Percentiles rank a stretch among this genome's conserved stretches.
Evolutionary conservation across 73 alveolate species (phyloP).

Genomic region (Paramecium primaurelia): DNA sequence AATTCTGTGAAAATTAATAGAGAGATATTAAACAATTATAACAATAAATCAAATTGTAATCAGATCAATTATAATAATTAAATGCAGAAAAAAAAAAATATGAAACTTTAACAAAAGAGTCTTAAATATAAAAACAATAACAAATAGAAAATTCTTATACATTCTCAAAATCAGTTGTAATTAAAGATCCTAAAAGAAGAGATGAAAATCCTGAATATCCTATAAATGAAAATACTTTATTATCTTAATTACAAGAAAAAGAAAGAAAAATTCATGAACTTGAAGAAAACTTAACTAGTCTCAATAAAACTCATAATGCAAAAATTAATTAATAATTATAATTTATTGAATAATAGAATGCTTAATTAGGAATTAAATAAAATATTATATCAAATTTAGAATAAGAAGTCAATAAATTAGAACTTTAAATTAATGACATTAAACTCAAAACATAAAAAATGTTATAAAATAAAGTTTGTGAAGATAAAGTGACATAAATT

Average conservation of each 20-base stretch:
- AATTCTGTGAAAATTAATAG: not conserved
- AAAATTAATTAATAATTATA: not conserved
- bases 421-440: not conserved
- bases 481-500: not conserved
- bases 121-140: not conserved
- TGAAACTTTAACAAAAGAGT: not conserved
- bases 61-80: not conserved
- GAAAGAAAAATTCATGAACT: not conserved
- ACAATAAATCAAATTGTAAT: not conserved
- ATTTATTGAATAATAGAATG: not conserved
- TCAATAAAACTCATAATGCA: not conserved
- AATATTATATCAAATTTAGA: not conserved
- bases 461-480: not conserved
- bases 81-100: not conserved
- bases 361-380: not conserved
- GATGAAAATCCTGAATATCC: not conserved
- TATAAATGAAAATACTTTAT: not conserved
- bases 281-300: not conserved
- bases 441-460: not conserved
- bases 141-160: not conserved
- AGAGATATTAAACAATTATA: not conserved
- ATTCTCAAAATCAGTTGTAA: not conserved
- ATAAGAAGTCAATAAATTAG: not conserved
- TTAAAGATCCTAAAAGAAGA: not conserved
- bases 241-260: not conserved